These are phyloP conservation scores for Curvularia sp. DNA, from an alignment of 2,329 filamentous ascomycete genomes.

Conservation along the genomic window DNA sequence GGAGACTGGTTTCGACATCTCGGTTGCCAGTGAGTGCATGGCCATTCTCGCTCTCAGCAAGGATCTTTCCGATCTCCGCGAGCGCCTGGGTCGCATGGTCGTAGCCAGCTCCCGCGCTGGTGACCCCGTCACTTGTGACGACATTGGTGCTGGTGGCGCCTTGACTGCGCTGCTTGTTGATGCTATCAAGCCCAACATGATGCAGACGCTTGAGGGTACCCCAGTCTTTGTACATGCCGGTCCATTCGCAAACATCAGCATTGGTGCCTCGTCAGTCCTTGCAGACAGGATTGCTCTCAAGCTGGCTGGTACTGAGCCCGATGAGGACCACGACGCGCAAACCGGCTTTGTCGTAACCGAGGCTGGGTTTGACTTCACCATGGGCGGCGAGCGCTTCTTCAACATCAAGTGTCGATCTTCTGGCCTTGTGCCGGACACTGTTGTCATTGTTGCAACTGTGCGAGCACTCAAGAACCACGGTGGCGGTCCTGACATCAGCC, in stretches of 20 bases:
- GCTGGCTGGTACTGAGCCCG: conserved; percentile 90
- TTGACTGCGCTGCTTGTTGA: conserved; percentile 96
- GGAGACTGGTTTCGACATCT: conserved; percentile 96
- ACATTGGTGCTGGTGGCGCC: conserved; percentile 90
- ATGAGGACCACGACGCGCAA: conserved; percentile 83
- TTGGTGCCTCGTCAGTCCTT: conserved; percentile 93
- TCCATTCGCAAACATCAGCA: conserved; percentile 97
- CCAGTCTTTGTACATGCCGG: conserved; percentile 97
- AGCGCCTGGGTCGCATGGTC: conserved; percentile 94
- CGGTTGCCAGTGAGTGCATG: conserved; percentile 97
- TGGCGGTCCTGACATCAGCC: conserved; percentile 90
- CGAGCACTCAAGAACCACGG: conserved; percentile 97
- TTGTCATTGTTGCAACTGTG: conserved; percentile 94
- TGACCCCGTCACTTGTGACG: conserved; percentile 94
- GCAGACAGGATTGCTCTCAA: conserved; percentile 96
- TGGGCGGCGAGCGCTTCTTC: conserved; percentile 99
- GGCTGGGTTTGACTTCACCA: conserved; percentile 98
- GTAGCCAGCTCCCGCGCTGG: conserved; percentile 85
- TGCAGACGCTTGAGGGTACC: conserved; percentile 97
- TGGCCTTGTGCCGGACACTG: conserved; percentile 88
- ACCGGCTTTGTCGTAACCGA: conserved; percentile 95
- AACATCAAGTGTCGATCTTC: conserved; percentile 99
- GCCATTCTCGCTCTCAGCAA: conserved; percentile 95
- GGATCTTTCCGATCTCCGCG: conserved; percentile 84
- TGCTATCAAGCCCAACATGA: conserved; percentile 97